Evolutionary conservation across 2,329 filamentous ascomycete species (phyloP).

Genomic region (Thyridium curvatum): DNA sequence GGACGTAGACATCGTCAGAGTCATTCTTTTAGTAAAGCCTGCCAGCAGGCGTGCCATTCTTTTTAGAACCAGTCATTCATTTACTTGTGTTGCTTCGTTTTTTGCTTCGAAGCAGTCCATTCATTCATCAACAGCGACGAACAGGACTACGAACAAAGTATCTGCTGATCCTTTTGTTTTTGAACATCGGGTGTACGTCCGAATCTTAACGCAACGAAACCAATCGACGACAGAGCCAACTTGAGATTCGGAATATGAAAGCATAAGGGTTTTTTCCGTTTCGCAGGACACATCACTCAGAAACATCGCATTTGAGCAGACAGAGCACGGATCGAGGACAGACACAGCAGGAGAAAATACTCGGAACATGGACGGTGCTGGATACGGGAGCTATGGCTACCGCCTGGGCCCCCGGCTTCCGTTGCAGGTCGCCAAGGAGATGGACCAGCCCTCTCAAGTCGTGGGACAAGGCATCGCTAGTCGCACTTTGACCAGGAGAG

Average conservation of each 20-base stretch:
- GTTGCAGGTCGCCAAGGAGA: slow-evolving; percentile 1
- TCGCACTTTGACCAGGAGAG: slow-evolving; percentile 11
- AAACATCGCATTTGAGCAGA: too few relatives aligned
- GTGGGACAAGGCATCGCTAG: slow-evolving; percentile 8
- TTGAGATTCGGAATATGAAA: too few relatives aligned
- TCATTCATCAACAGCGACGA: background rate
- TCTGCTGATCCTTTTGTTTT: too few relatives aligned
- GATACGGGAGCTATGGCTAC: slow-evolving; percentile 11
- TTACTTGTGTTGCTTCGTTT: too few relatives aligned
- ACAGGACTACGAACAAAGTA: too few relatives aligned
- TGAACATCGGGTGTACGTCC: too few relatives aligned
- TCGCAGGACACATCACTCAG: too few relatives aligned
- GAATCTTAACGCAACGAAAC: too few relatives aligned
- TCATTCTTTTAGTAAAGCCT: slow-evolving; percentile 27
- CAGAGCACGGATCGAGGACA: too few relatives aligned
- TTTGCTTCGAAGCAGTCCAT: background rate
- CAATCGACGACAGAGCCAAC: too few relatives aligned
- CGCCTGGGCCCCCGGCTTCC: slow-evolving; percentile 18
- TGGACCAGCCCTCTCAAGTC: slow-evolving; percentile 11
- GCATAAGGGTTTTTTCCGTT: too few relatives aligned
- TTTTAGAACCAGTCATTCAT: slow-evolving; percentile 22
- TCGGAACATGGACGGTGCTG: slow-evolving; percentile 11
- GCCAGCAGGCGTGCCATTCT: slow-evolving; percentile 53
- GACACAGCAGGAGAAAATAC: too few relatives aligned
- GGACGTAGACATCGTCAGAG: slow-evolving; percentile 6